Percentiles rank a stretch among this genome's conserved stretches.
Conservation (phyloP, 306 rosid species). For the Gynostemma pentaphyllum region DNA sequence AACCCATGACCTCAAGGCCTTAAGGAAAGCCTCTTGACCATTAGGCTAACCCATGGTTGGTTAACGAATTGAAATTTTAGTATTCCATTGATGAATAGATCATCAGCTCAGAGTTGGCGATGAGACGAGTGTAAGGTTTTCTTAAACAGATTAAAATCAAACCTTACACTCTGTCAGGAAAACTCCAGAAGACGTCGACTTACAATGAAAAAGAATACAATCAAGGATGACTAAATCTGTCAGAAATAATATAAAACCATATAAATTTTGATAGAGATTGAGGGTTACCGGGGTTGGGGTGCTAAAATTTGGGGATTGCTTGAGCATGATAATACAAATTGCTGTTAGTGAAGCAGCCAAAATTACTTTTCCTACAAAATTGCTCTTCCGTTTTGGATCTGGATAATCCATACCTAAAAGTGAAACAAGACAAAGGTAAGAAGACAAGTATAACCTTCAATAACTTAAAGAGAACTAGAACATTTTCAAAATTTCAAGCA, state of each 20-base stretch:
- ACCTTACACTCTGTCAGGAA: too few species aligned
- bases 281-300: conserved; percentile 58
- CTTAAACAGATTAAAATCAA: too few species aligned
- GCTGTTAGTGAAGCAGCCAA: conserved; percentile 66
- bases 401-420: conserved; percentile 71
- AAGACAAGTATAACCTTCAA: conserved; percentile 1
- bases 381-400: conserved; percentile 73
- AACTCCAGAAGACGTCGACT: neutral
- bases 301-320: conserved; percentile 65
- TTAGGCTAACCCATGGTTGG: too few species aligned
- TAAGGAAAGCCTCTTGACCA: too few species aligned
- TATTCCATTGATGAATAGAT: too few species aligned
- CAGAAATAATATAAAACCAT: neutral
- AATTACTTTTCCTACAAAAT: conserved; percentile 53
- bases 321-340: conserved; percentile 70
- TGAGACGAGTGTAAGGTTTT: too few species aligned
- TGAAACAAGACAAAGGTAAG: conserved; percentile 1
- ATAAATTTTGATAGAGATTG: neutral
- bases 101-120: too few species aligned
- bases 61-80: too few species aligned
- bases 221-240: neutral
- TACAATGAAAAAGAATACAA: neutral
- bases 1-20: too few species aligned
- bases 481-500: neutral
- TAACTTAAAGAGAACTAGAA: conserved; percentile 3